phyloP scores from a whole-genome alignment of 2,329 filamentous ascomycete genomes.

The Hymenoscyphus fraxineus region DNA sequence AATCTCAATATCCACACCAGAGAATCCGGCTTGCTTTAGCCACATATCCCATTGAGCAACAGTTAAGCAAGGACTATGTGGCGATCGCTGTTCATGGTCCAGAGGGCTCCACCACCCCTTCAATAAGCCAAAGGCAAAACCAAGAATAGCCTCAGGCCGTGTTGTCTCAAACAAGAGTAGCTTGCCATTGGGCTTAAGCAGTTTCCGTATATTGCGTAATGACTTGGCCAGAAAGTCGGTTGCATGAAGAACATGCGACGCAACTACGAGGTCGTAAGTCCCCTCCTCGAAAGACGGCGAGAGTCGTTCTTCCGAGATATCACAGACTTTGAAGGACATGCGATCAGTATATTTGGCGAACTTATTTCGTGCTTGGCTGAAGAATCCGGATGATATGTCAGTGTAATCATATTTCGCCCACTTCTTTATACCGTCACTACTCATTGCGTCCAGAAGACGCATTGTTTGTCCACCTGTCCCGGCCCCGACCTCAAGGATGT shows the following conservation, averaged over 20 bases:
- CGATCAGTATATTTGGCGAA: constrained; percentile 11
- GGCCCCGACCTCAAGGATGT: constrained; percentile 24
- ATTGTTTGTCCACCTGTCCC: constrained; percentile 3
- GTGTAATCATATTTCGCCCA: constrained; percentile 7
- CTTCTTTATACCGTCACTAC: constrained; percentile 9
- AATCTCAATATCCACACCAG: background rate
- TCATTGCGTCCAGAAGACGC: background rate
- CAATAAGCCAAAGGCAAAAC: constrained; percentile 32
- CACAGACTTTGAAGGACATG: constrained; percentile 33
- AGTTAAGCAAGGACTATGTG: too few relatives aligned
- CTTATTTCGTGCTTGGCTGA: background rate
- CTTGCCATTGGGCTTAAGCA: constrained; percentile 21
- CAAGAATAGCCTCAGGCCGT: constrained; percentile 2
- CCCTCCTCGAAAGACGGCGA: constrained; percentile 24
- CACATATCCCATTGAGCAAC: background rate
- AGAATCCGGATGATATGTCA: background rate
- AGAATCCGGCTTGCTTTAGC: background rate
- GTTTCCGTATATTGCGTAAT: constrained; percentile 17
- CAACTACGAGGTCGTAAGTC: constrained; percentile 28
- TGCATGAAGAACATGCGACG: constrained; percentile 27
- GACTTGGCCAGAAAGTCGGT: constrained; percentile 16
- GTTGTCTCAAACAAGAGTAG: constrained; percentile 7
- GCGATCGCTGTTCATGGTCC: background rate
- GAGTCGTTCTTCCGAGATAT: constrained; percentile 18
- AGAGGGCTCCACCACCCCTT: constrained; percentile 37